Conservation (phyloP, 108 stramenopile genomes). For the Halocafeteria seosinensis region DNA sequence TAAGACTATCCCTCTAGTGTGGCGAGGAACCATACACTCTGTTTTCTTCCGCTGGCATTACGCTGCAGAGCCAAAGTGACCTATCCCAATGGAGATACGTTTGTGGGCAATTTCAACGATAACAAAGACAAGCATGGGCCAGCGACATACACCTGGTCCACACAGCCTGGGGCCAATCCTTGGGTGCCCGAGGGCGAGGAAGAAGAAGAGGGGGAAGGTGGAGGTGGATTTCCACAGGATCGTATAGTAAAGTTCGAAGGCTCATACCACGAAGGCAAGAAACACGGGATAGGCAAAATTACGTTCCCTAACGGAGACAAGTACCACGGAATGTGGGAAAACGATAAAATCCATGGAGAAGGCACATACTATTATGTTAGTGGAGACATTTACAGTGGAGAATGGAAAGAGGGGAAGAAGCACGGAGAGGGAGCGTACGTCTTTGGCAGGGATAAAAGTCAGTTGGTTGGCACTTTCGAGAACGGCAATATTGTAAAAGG, state of each 20-base stretch:
- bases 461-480: constrained; percentile 28
- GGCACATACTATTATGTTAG: constrained; percentile 33
- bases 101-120: constrained; percentile 29
- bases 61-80: constrained; percentile 16
- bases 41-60: too few species aligned
- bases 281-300: constrained; percentile 26
- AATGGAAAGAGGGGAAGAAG: constrained; percentile 23
- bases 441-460: constrained; percentile 21
- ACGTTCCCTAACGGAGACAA: constrained; percentile 32
- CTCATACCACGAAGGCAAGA: constrained; percentile 26
- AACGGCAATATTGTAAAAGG: constrained; percentile 22
- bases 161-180: constrained; percentile 4
- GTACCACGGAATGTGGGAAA: constrained; percentile 31
- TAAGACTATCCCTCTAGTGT: too few species aligned
- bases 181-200: constrained; percentile 11
- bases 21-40: too few species aligned
- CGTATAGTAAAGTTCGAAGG: constrained; percentile 25
- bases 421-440: constrained; percentile 23
- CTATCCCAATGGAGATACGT: constrained; percentile 28
- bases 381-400: constrained; percentile 29
- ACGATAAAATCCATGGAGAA: constrained; percentile 8
- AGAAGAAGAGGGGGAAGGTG: constrained; percentile 8
- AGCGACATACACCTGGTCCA: constrained; percentile 30
- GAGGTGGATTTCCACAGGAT: not conserved
- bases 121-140: constrained; percentile 30